A percentile compares a stretch with the other conserved stretches of the same genome.
These are phyloP conservation scores for Plasmodium ovale DNA, from an alignment of 169 alveolate species.

Conservation along the genomic window DNA sequence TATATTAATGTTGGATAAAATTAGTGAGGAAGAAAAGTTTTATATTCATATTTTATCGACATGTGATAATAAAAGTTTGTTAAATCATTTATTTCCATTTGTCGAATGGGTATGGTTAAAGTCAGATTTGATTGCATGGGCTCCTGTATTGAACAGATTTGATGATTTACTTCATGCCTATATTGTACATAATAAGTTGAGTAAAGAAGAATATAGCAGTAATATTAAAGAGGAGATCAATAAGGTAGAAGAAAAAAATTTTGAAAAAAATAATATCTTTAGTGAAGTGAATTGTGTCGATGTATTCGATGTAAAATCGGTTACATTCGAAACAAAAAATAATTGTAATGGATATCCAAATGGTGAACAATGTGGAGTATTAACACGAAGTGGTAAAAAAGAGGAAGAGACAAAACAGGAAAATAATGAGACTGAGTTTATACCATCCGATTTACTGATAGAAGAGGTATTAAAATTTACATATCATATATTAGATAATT, in stretches of 20 bases:
- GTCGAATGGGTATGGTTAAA: slow-evolving; percentile 89
- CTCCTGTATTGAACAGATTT: slow-evolving; percentile 86
- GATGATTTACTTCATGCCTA: slow-evolving; percentile 82
- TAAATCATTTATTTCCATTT: slow-evolving; percentile 80
- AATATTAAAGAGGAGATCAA: background rate
- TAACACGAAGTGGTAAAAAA: background rate
- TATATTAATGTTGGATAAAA: slow-evolving; percentile 80
- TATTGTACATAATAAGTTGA: slow-evolving; percentile 66
- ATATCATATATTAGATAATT: slow-evolving; percentile 81
- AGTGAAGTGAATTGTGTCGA: background rate
- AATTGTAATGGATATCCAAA: too few relatives aligned
- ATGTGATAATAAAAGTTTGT: slow-evolving; percentile 76
- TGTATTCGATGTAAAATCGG: too few relatives aligned
- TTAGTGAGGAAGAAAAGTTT: slow-evolving; percentile 82
- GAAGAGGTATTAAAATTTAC: slow-evolving; percentile 80
- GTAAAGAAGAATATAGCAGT: slow-evolving; percentile 57
- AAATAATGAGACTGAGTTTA: background rate
- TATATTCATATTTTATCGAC: slow-evolving; percentile 80
- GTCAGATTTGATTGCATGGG: slow-evolving; percentile 86
- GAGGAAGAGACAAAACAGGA: background rate
- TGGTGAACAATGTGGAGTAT: too few relatives aligned
- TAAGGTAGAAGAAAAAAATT: background rate
- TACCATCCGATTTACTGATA: slow-evolving; percentile 60
- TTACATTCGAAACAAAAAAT: too few relatives aligned
- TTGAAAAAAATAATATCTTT: background rate